Percentiles rank a stretch among this genome's conserved stretches.
Evolutionary conservation across 495 filamentous ascomycete genomes (phyloP).

Genomic region (Aspergillus asperescens): DNA sequence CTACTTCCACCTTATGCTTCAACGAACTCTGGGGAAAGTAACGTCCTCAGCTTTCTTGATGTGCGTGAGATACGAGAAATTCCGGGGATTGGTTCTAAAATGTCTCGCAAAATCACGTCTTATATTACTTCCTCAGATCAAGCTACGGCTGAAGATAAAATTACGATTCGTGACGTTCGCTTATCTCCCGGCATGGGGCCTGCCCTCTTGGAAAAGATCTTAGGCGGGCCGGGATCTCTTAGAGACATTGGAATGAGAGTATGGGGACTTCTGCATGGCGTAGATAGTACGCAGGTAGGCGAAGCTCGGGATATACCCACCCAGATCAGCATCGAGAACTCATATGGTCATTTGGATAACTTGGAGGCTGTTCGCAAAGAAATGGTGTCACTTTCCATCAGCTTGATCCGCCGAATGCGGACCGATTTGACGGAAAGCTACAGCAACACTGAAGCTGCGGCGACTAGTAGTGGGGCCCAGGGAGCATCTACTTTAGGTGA

Average conservation of each 20-base stretch:
- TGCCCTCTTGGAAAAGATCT: constrained; percentile 54
- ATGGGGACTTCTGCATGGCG: constrained; percentile 74
- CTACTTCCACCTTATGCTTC: constrained; percentile 59
- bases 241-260: constrained; percentile 64
- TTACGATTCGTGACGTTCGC: constrained; percentile 65
- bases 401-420: constrained; percentile 73
- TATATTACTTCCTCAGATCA: constrained; percentile 34
- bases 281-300: constrained; percentile 58
- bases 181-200: constrained; percentile 54
- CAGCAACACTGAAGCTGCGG: constrained; percentile 26
- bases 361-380: constrained; percentile 58
- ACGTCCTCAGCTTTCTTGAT: constrained; percentile 67
- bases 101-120: constrained; percentile 62
- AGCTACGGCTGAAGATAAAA: neutral
- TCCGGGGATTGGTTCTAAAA: constrained; percentile 78
- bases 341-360: constrained; percentile 64
- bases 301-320: constrained; percentile 67
- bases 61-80: constrained; percentile 71
- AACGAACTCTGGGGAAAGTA: constrained; percentile 30
- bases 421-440: constrained; percentile 60
- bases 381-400: constrained; percentile 56
- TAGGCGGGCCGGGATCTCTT: constrained; percentile 62
- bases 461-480: neutral
- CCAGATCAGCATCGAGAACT: constrained; percentile 94
- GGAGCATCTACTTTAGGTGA: neutral